A percentile compares a stretch with the other conserved stretches of the same genome.
Conservation (phyloP, 2,329 filamentous ascomycete species). For the Metarhizium sp. region DNA sequence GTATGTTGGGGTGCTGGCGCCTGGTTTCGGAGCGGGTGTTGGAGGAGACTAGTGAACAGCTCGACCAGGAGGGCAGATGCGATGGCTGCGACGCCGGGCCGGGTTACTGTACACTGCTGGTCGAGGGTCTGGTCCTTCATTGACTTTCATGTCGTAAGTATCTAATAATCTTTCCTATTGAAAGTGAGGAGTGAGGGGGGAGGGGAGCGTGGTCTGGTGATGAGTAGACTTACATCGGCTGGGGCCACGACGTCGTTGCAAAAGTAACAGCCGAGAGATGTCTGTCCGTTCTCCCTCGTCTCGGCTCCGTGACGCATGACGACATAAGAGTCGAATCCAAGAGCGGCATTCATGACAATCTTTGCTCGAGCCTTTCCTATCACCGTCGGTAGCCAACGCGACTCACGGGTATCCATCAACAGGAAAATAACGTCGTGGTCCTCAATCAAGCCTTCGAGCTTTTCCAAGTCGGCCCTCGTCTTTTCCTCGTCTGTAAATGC, state of each 20-base stretch:
- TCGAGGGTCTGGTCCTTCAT: slow-evolving; percentile 92
- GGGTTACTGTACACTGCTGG: slow-evolving; percentile 95
- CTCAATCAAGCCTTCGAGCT: slow-evolving; percentile 64
- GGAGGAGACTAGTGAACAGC: slow-evolving; percentile 75
- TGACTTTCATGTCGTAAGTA: slow-evolving; percentile 46
- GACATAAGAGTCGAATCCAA: slow-evolving; percentile 94
- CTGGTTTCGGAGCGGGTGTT: slow-evolving; percentile 66
- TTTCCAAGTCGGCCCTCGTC: slow-evolving; percentile 65
- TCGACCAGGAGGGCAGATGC: slow-evolving; percentile 89
- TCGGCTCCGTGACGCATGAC: slow-evolving; percentile 89
- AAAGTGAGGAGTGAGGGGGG: not conserved
- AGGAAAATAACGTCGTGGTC: slow-evolving; percentile 89
- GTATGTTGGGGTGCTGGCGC: slow-evolving; percentile 45
- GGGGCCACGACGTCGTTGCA: slow-evolving; percentile 97
- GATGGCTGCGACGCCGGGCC: slow-evolving; percentile 84
- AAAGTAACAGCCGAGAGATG: slow-evolving; percentile 88
- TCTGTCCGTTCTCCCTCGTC: slow-evolving; percentile 42
- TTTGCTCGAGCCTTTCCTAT: slow-evolving; percentile 92
- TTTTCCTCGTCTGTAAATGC: slow-evolving; percentile 65
- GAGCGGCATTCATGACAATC: slow-evolving; percentile 91
- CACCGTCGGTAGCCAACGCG: slow-evolving; percentile 87
- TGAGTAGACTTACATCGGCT: slow-evolving; percentile 60
- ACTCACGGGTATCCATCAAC: slow-evolving; percentile 95
- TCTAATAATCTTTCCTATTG: not conserved
- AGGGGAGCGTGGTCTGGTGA: not conserved